Conservation (phyloP, 2,329 filamentous ascomycete genomes). For the Bipolaris bicolor region DNA sequence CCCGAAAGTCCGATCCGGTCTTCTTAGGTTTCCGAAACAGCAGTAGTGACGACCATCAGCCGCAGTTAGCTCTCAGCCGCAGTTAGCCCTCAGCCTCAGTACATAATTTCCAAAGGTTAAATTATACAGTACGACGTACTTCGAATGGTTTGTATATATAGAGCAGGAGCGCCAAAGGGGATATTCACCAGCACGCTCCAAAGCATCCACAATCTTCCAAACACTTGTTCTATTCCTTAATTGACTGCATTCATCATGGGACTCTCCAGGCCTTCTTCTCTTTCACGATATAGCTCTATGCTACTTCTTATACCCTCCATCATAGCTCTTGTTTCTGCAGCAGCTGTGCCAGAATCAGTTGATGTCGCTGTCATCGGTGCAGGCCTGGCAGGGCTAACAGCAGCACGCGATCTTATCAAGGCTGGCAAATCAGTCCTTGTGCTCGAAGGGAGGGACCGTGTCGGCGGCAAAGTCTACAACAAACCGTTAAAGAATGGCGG, state of each 20-base stretch:
- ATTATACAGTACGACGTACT: too few species aligned
- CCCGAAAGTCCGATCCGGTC: too few species aligned
- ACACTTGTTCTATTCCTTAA: neutral
- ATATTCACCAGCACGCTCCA: too few species aligned
- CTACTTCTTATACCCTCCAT: neutral
- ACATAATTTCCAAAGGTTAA: too few species aligned
- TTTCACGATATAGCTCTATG: neutral
- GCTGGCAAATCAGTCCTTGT: constrained; percentile 53
- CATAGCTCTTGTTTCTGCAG: neutral
- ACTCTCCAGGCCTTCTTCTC: neutral
- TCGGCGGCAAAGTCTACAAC: constrained; percentile 59
- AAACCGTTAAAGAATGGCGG: constrained; percentile 25
- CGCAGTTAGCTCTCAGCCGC: too few species aligned
- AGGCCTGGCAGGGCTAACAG: constrained; percentile 44
- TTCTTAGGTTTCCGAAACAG: too few species aligned
- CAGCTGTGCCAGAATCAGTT: constrained; percentile 15
- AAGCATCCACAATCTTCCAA: too few species aligned
- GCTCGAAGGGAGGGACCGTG: constrained; percentile 58
- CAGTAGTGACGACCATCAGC: too few species aligned
- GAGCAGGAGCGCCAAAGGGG: too few species aligned
- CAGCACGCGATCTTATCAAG: constrained; percentile 44
- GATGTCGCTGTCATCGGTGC: constrained; percentile 54
- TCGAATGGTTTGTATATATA: too few species aligned
- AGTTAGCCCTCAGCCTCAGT: too few species aligned
- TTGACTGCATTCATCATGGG: neutral